Percentiles rank a stretch among this genome's conserved stretches.
phyloP scores from a whole-genome alignment of 116 monocot species.

The Zostera marina region DNA sequence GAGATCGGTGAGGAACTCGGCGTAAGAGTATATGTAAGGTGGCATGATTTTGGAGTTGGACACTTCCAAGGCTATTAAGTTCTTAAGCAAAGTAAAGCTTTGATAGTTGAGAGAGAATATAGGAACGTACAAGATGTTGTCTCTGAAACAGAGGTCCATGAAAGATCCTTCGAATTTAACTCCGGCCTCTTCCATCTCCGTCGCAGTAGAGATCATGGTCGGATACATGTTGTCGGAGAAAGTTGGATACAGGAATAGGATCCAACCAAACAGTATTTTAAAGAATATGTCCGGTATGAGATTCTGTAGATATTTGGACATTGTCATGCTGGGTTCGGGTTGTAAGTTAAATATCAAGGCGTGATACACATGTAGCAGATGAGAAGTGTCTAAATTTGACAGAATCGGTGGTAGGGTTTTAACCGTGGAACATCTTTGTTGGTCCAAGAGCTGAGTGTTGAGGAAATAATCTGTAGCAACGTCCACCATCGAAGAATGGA shows the following conservation, averaged over 20 bases:
- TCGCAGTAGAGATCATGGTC: background rate
- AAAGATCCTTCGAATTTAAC: slow-evolving; percentile 1
- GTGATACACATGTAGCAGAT: background rate
- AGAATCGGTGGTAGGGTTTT: background rate
- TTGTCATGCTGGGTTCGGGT: background rate
- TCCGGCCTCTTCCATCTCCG: background rate
- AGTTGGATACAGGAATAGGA: background rate
- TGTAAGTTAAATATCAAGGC: background rate
- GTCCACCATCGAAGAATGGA: background rate
- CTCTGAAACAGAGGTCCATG: background rate
- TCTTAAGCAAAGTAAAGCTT: slow-evolving; percentile 2
- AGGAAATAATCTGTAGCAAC: background rate
- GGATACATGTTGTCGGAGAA: background rate
- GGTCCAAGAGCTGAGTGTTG: background rate
- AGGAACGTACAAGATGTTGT: background rate
- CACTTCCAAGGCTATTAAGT: slow-evolving; percentile 2
- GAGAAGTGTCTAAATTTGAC: background rate
- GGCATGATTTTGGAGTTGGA: background rate
- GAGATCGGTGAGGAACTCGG: background rate
- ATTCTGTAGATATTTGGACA: background rate
- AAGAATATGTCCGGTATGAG: background rate
- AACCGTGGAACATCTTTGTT: background rate
- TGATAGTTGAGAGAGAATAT: background rate
- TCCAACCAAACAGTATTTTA: background rate
- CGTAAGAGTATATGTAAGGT: background rate